Evolutionary conservation across 2,329 filamentous ascomycete genomes (phyloP).

Genomic region (Raffaelea ambrosiae): DNA sequence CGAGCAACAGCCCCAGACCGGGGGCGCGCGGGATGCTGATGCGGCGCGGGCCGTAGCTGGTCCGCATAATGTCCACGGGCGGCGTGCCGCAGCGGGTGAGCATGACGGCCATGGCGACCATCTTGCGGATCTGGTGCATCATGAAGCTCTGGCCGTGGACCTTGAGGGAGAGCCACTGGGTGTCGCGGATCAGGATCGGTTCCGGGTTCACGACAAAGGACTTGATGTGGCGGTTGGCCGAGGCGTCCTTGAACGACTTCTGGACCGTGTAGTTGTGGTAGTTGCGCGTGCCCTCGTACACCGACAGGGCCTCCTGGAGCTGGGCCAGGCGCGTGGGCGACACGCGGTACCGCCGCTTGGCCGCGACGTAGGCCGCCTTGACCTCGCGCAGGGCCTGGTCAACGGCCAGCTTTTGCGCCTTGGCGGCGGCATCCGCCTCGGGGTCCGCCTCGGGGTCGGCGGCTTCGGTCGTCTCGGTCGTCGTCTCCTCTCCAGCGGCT

Average conservation of each 20-base stretch:
- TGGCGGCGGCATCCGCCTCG: slow-evolving; percentile 9
- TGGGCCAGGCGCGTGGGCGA: slow-evolving; percentile 60
- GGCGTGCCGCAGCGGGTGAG: slow-evolving; percentile 78
- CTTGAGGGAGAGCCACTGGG: slow-evolving; percentile 91
- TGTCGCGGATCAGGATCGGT: slow-evolving; percentile 80
- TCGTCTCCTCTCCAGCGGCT: slow-evolving; percentile 5
- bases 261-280: slow-evolving; percentile 98
- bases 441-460: background rate
- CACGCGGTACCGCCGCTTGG: slow-evolving; percentile 80
- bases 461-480: background rate
- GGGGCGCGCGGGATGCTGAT: slow-evolving; percentile 93
- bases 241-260: slow-evolving; percentile 72
- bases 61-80: slow-evolving; percentile 57
- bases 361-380: slow-evolving; percentile 71
- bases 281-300: slow-evolving; percentile 78
- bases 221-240: slow-evolving; percentile 83
- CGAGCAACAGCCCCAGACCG: slow-evolving; percentile 76
- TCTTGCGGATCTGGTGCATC: slow-evolving; percentile 99
- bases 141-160: slow-evolving; percentile 98
- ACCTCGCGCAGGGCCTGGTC: slow-evolving; percentile 62
- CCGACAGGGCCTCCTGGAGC: slow-evolving; percentile 65
- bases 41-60: slow-evolving; percentile 63
- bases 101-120: slow-evolving; percentile 88
- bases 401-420: slow-evolving; percentile 28
- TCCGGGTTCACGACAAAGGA: slow-evolving; percentile 71